Evolutionary conservation across 1,284 basidiomycete species (phyloP), one percentile per base, ranked within the genome.

Genomic region (Moesziomyces globuligerus): DNA sequence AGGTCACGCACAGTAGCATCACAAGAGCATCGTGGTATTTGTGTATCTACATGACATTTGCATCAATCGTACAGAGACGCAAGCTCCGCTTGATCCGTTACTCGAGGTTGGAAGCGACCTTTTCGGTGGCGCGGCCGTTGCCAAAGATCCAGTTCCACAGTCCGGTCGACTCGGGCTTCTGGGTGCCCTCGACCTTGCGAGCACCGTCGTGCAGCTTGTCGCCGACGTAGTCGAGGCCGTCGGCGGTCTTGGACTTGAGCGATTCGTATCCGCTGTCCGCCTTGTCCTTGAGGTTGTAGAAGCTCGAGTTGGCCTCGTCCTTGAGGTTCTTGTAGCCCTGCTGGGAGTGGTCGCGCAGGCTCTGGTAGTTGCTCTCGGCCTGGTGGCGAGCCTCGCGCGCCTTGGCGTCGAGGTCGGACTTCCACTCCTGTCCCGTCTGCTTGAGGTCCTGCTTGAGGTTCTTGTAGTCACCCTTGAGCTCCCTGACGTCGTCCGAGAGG

Each of bases 71-170:
- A 48, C 4, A 23, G 29, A 17, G 17, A 6, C 4, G 10, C 32
- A 34, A n/a, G 17, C 6, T 4, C 17, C 15, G 32, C 32, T 17
- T 15, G 15, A 17, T 32, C 32, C 15, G 3, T 58, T 36, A 69
- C 50, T 71, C 68, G 26, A 66, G 43, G 54, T 65, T 71, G 15
- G 68, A 43, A 38, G 61, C 61, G 3, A 71, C 68, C 53, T 61
- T 66, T 37, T 71, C 68, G 10, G 61, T 71, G 6, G 68, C 61
- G 46, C 48, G 32, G 1, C 23, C 49, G 44, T 72, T 61, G n/a
- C 69, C 69, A 47, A 67, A 61, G 62, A 72, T 66, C 58, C 58
- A 66, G 48, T 66, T 62, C 69, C 69, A 72, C 53, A 66, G 41
- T 10, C 69, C 69, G 11, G 60, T 70, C 41, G 59, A 64, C 29